These are phyloP conservation scores for Albophoma yamanashiensis DNA, from an alignment of 2,329 filamentous ascomycete species.

Conservation along the genomic window DNA sequence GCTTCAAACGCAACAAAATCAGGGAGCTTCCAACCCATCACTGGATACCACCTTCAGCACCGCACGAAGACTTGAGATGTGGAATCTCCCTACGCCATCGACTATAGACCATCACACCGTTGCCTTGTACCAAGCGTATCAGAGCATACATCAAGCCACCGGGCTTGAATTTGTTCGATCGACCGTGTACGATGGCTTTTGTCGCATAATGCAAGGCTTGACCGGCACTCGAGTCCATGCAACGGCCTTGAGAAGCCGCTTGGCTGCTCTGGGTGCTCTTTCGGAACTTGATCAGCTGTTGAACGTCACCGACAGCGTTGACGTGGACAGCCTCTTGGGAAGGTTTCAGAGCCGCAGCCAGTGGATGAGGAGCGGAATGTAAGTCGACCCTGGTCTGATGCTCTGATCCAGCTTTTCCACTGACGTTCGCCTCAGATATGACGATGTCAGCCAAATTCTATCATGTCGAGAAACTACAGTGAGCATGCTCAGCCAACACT, in stretches of 20 bases:
- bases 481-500: slow-evolving; percentile 64
- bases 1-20: slow-evolving; percentile 53
- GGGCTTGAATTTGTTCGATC: slow-evolving; percentile 41
- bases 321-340: slow-evolving; percentile 51
- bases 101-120: slow-evolving; percentile 52
- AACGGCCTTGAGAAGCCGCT: slow-evolving; percentile 39
- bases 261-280: slow-evolving; percentile 59
- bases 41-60: slow-evolving; percentile 68
- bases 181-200: slow-evolving; percentile 53
- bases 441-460: slow-evolving; percentile 69
- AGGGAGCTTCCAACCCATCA: slow-evolving; percentile 44
- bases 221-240: slow-evolving; percentile 36
- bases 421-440: slow-evolving; percentile 39
- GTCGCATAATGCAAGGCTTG: slow-evolving; percentile 49
- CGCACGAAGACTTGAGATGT: slow-evolving; percentile 75
- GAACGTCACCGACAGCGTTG: slow-evolving; percentile 43
- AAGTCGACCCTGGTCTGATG: slow-evolving; percentile 19
- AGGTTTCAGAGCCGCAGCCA: slow-evolving; percentile 53
- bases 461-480: slow-evolving; percentile 77
- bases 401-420: neutral
- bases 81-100: slow-evolving; percentile 73
- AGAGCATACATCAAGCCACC: slow-evolving; percentile 60
- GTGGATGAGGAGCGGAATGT: slow-evolving; percentile 81
- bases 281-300: slow-evolving; percentile 75
- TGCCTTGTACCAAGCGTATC: slow-evolving; percentile 70